Evolutionary conservation across 257 asterid genomes (phyloP).

Genomic region (Plantago elongata): DNA sequence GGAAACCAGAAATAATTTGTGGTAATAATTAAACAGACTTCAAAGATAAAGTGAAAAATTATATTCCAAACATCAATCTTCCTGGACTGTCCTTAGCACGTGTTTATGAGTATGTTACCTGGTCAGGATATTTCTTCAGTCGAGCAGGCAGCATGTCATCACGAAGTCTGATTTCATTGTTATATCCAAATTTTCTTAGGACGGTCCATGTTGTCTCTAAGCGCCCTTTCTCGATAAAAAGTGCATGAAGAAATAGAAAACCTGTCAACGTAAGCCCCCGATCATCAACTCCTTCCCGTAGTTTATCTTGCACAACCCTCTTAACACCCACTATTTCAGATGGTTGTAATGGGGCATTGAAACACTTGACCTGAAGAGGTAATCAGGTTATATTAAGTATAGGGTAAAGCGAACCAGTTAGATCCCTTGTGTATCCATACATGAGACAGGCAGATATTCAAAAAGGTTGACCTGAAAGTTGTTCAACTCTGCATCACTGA

Average conservation of each 20-base stretch:
- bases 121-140: conserved; percentile 75
- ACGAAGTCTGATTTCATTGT: conserved; percentile 82
- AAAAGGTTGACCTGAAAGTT: conserved; percentile 71
- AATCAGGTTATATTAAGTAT: conserved; percentile 21
- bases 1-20: not conserved
- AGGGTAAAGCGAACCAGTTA: not conserved
- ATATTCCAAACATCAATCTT: no score
- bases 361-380: conserved; percentile 77
- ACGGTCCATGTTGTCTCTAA: conserved; percentile 98
- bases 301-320: conserved; percentile 91
- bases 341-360: conserved; percentile 90
- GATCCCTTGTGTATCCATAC: no score
- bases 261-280: conserved; percentile 96
- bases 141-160: conserved; percentile 89
- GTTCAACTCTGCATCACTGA: conserved; percentile 87
- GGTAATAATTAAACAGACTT: no score
- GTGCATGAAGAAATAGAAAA: conserved; percentile 93
- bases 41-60: no score
- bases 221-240: conserved; percentile 92
- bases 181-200: conserved; percentile 91
- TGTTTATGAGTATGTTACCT: conserved; percentile 36
- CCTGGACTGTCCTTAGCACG: no score
- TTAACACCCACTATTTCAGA: conserved; percentile 90
- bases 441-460: not conserved
- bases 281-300: conserved; percentile 81